Evolutionary conservation across 2,329 filamentous ascomycete species (phyloP), one percentile per base, ranked within the genome.

Genomic region (Trichoderma sp.): DNA sequence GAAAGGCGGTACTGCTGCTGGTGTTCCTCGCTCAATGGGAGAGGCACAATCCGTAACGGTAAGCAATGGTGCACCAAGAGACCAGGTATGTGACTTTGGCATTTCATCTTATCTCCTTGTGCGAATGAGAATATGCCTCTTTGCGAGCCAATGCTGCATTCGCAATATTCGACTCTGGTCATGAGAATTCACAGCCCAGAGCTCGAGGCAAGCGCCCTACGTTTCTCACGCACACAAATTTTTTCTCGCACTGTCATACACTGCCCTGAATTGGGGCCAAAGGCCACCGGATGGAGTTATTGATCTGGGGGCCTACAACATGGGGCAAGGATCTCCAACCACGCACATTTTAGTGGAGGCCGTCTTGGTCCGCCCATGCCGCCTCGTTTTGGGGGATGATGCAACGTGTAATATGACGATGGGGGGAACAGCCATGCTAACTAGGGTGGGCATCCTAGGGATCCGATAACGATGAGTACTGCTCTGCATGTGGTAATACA

Each of bases 391-490:
- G 77, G 76, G 77, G 77, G 69, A 69, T 71, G 72, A 76, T 75
- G 73, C 74, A 77, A 63, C 75, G 65, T 76, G 69, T 74, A 74
- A 74, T 68, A 74, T 64, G 38, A 59, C 59, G 41, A 75, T 67
- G 75, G 50, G 71, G 56, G 74, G 65, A 29, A n/a, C 16, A 65
- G 41, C 68, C 76, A 76, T 81, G 81, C 84, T 87, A 79, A 86
- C 81, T 76, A 77, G 41, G 18, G 41, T 71, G 35, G n/a, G 24
- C 66, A 66, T 71, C 71, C 72, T 75, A 85, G 84, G 79, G 78
- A 38, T 82, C 83, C 79, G 93, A 98, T 77, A 97, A 97, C 83
- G 94, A 97, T 83, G 96, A 98, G 83, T 93, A 93, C 81, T 99
- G 96, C 86, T 93, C 93, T 77, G 91, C 95, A 63, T 99, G 97